Percentiles rank a stretch among this genome's conserved stretches.
phyloP scores from a whole-genome alignment of 2,329 filamentous ascomycete species.

The Scleromitrula shiraiana region DNA sequence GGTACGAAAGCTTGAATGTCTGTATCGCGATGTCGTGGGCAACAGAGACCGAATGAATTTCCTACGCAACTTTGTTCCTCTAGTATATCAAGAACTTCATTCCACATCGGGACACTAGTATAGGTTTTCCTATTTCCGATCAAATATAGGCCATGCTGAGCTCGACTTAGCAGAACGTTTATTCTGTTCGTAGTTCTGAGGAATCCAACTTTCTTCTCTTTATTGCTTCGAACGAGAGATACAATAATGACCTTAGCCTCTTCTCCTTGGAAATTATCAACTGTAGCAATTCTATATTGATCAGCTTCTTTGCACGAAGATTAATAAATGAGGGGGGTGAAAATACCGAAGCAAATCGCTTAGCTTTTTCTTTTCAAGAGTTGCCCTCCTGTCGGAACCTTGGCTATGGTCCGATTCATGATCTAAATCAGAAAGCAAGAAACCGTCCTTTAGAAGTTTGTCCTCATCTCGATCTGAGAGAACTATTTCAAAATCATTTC shows the following conservation, averaged over 20 bases:
- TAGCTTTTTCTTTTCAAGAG: constrained; percentile 20
- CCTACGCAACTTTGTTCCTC: constrained; percentile 40
- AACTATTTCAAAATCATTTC: constrained; percentile 26
- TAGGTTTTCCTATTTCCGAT: constrained; percentile 59
- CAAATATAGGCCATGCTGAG: constrained; percentile 62
- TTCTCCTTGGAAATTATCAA: constrained; percentile 65
- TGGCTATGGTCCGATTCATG: constrained; percentile 3
- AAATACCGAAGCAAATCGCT: constrained; percentile 21
- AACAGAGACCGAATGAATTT: constrained; percentile 43
- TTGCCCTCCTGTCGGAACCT: background rate
- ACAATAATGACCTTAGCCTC: constrained; percentile 65
- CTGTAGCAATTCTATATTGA: constrained; percentile 40
- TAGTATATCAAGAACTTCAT: constrained; percentile 47
- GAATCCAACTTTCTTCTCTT: constrained; percentile 51
- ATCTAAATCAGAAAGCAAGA: constrained; percentile 5
- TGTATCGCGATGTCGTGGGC: constrained; percentile 50
- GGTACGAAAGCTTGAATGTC: constrained; percentile 19
- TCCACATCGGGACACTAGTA: constrained; percentile 54
- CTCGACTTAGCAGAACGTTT: constrained; percentile 60
- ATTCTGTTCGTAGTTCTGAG: constrained; percentile 58
- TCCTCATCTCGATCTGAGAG: constrained; percentile 29
- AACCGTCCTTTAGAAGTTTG: constrained; percentile 15
- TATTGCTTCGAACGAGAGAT: constrained; percentile 64
- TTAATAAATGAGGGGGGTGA: too few species aligned
- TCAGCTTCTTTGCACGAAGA: background rate